Conservation (phyloP, 768 basidiomycete species). For the Trametes maxima region DNA sequence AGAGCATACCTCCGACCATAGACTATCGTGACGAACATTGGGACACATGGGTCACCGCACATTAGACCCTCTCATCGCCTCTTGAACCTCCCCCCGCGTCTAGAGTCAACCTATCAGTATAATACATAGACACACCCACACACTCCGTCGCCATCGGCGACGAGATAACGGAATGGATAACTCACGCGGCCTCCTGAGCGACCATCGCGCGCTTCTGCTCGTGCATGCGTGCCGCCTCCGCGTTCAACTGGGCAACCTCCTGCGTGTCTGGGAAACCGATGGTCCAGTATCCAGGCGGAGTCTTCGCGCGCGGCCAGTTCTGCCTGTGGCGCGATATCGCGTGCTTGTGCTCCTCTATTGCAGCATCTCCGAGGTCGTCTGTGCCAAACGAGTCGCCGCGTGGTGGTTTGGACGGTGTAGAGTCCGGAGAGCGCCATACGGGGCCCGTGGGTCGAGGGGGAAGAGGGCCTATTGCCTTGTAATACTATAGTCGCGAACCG, state of each 20-base stretch:
- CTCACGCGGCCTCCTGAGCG: conserved; percentile 60
- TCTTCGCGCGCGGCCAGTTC: conserved; percentile 68
- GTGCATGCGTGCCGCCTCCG: conserved; percentile 72
- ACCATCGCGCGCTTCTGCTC: conserved; percentile 60
- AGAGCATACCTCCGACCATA: not conserved
- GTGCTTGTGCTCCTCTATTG: conserved; percentile 58
- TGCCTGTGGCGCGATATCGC: conserved; percentile 72
- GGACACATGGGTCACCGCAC: not conserved
- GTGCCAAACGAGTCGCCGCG: conserved; percentile 12
- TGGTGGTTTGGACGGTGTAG: conserved; percentile 24
- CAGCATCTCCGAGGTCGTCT: conserved; percentile 29
- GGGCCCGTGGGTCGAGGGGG: conserved; percentile 67
- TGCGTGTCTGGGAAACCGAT: conserved; percentile 91
- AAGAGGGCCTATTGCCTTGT: conserved; percentile 72
- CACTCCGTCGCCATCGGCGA: too few relatives aligned
- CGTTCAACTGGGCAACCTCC: conserved; percentile 75
- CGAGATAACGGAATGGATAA: not conserved
- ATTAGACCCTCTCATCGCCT: not conserved
- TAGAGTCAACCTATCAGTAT: not conserved
- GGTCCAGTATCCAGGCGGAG: conserved; percentile 88
- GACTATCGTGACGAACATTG: not conserved
- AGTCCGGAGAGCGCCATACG: conserved; percentile 65
- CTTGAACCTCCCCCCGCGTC: conserved; percentile 2
- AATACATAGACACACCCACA: not conserved
- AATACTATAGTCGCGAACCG: conserved; percentile 56